phyloP scores from a whole-genome alignment of 805 yeast genomes.

The Candida saitoana region DNA sequence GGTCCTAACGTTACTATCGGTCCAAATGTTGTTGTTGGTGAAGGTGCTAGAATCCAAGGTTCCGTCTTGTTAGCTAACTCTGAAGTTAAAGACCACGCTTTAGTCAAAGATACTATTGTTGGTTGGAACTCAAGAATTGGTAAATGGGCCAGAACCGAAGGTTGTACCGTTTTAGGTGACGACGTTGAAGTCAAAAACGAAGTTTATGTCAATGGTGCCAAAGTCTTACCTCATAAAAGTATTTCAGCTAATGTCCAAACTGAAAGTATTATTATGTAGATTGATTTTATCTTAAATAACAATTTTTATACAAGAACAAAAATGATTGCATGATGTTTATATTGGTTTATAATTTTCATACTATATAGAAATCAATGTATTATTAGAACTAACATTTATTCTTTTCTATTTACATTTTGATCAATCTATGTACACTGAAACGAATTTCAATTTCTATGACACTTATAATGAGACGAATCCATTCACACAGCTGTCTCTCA shows the following conservation, averaged over 20 bases:
- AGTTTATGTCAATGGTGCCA: conserved; percentile 98
- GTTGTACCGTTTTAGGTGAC: conserved; percentile 96
- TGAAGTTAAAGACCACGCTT: conserved; percentile 91
- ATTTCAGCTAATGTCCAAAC: conserved; percentile 94
- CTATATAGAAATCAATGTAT: neutral
- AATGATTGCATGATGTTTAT: neutral
- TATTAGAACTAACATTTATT: neutral
- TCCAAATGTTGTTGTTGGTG: conserved; percentile 92
- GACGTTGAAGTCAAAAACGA: conserved; percentile 98
- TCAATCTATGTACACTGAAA: no score
- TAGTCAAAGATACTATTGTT: conserved; percentile 95
- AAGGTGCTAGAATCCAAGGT: conserved; percentile 97
- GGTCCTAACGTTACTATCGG: conserved; percentile 99
- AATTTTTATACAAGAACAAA: no score
- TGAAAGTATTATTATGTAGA: conserved; percentile 96
- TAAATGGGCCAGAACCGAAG: conserved; percentile 98
- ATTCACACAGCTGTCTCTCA: conserved; percentile 39
- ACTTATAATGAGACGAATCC: neutral
- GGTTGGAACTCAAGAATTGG: conserved; percentile 99
- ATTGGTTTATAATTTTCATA: neutral
- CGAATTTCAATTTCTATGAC: neutral
- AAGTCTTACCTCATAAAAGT: conserved; percentile 97
- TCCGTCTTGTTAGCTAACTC: conserved; percentile 91
- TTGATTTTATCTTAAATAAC: neutral
- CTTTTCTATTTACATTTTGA: neutral